phyloP scores from a whole-genome alignment of 176 grass and related monocot genomes.

The Oryza punctata region DNA sequence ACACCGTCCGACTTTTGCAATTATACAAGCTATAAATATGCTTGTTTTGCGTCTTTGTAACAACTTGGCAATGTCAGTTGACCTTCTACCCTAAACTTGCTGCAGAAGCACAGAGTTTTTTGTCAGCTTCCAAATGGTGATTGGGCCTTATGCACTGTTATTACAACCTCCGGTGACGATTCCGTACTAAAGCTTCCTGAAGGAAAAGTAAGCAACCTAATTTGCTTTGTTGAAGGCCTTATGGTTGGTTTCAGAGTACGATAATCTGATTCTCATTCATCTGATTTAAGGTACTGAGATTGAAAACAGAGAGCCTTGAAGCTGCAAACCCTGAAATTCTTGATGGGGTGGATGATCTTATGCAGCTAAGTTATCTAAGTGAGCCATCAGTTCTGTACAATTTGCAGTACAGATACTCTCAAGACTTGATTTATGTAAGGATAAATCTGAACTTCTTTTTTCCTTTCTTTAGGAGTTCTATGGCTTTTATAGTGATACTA shows the following conservation, averaged over 20 bases:
- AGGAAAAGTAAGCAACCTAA: constrained; percentile 69
- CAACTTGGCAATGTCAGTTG: constrained; percentile 18
- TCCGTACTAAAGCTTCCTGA: constrained; percentile 71
- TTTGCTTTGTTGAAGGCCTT: constrained; percentile 16
- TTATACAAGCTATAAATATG: constrained; percentile 18
- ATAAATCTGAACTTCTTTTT: constrained; percentile 12
- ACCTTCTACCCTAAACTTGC: constrained; percentile 33
- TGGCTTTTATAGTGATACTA: constrained; percentile 44
- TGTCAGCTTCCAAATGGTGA: constrained; percentile 74
- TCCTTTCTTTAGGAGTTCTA: constrained; percentile 22
- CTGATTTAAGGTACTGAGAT: constrained; percentile 66
- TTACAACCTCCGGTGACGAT: constrained; percentile 74
- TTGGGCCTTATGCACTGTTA: constrained; percentile 81
- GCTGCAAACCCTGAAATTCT: constrained; percentile 99
- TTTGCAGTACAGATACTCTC: constrained; percentile 87
- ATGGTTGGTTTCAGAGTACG: not conserved
- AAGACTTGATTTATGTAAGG: constrained; percentile 94
- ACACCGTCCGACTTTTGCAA: not conserved
- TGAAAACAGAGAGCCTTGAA: constrained; percentile 80
- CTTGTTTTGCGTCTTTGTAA: not conserved
- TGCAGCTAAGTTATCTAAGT: constrained; percentile 98
- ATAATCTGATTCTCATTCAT: constrained; percentile 23
- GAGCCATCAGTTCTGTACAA: constrained; percentile 96
- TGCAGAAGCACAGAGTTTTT: constrained; percentile 88
- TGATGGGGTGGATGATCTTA: constrained; percentile 93